Conservation (phyloP, 257 asterid genomes). For the Rehmannia glutinosa region DNA sequence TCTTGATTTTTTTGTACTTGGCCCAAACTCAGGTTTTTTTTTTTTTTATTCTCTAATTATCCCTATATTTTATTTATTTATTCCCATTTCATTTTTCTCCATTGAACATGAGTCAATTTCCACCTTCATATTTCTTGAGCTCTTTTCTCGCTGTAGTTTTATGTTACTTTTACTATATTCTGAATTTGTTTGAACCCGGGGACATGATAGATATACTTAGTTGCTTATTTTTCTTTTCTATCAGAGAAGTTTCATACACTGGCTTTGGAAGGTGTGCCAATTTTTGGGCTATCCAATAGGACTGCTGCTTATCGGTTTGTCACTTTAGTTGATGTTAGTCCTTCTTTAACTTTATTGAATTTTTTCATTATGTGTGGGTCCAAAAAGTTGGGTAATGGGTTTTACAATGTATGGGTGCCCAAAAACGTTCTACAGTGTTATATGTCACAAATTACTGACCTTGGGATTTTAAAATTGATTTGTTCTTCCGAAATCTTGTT, state of each 20-base stretch:
- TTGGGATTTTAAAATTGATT: no score
- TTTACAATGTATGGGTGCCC: no score
- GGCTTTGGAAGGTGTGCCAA: conserved; percentile 86
- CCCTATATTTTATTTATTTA: no score
- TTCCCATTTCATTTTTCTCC: no score
- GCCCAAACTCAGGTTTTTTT: background rate
- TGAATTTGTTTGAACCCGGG: background rate
- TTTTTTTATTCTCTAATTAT: no score
- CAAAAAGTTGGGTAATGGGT: no score
- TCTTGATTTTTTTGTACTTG: background rate
- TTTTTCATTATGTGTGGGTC: background rate
- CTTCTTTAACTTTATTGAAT: conserved; percentile 13
- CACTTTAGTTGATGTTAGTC: conserved; percentile 89
- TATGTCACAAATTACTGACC: no score
- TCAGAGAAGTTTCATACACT: conserved; percentile 85
- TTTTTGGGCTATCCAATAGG: conserved; percentile 75
- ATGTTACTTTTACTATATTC: background rate
- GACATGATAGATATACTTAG: background rate
- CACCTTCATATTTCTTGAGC: no score
- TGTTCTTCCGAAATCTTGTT: no score
- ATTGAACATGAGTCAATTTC: no score
- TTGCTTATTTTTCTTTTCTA: conserved; percentile 7
- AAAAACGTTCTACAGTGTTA: no score
- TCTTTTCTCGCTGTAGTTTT: no score
- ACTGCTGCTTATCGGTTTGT: conserved; percentile 95